Percentiles rank a stretch among this genome's conserved stretches.
phyloP scores from a whole-genome alignment of 495 filamentous ascomycete species.

The Daldinia loculata region DNA sequence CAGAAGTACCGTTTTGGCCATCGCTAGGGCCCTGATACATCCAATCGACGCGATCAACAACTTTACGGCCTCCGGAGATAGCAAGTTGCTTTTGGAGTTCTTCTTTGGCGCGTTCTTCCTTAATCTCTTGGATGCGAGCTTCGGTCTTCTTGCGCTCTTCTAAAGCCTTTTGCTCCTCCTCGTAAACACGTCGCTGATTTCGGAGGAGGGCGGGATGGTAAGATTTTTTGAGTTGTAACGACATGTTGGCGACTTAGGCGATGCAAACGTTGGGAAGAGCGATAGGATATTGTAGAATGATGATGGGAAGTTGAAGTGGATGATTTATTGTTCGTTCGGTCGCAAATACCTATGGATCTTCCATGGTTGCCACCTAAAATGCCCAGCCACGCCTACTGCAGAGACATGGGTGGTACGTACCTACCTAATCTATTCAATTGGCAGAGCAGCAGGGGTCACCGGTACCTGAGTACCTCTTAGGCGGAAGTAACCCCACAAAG shows the following conservation, averaged over 20 bases:
- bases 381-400: background rate
- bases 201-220: constrained; percentile 87
- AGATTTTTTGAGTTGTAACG: constrained; percentile 97
- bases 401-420: background rate
- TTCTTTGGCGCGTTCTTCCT: constrained; percentile 91
- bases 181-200: constrained; percentile 86
- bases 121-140: constrained; percentile 78
- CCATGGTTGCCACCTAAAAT: background rate
- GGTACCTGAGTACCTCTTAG: background rate
- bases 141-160: constrained; percentile 92
- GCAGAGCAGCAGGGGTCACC: too few relatives aligned
- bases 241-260: constrained; percentile 67
- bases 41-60: constrained; percentile 88
- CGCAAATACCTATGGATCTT: background rate
- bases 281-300: background rate
- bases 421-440: background rate
- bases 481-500: background rate
- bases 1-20: constrained; percentile 80
- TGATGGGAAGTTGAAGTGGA: constrained; percentile 15
- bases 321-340: background rate
- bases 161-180: constrained; percentile 90
- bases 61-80: constrained; percentile 80
- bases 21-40: constrained; percentile 92
- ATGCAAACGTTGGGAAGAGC: constrained; percentile 23
- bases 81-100: constrained; percentile 92